phyloP scores from a whole-genome alignment of 2,329 filamentous ascomycete species.

The Neofusicoccum parvum region DNA sequence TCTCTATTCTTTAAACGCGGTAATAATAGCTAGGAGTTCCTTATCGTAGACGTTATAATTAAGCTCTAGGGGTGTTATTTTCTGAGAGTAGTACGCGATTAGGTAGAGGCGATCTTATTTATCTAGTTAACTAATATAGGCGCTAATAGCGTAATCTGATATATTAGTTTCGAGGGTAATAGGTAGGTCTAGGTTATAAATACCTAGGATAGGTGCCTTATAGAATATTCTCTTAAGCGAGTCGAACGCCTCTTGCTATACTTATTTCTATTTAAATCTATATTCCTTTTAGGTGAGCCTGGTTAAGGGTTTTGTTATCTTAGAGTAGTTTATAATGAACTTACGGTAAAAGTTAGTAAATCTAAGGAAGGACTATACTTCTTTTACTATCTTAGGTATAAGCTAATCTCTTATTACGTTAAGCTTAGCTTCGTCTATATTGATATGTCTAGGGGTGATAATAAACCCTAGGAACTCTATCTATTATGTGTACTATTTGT shows the following conservation, averaged over 20 bases:
- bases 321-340: too few species aligned
- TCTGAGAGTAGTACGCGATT: not conserved
- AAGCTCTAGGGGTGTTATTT: not conserved
- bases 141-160: not conserved
- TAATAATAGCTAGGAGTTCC: too few species aligned
- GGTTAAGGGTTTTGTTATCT: too few species aligned
- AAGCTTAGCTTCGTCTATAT: constrained; percentile 19
- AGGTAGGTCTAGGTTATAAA: not conserved
- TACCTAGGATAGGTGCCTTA: not conserved
- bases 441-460: constrained; percentile 22
- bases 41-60: not conserved
- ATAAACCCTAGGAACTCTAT: constrained; percentile 23
- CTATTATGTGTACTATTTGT: not conserved
- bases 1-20: too few species aligned
- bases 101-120: not conserved
- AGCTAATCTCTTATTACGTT: constrained; percentile 10
- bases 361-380: constrained; percentile 20
- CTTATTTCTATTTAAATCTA: not conserved
- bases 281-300: not conserved
- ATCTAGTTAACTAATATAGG: not conserved
- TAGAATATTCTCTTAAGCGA: not conserved
- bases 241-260: not conserved
- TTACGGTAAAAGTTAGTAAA: constrained; percentile 20
- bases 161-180: not conserved
- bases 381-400: constrained; percentile 6